Percentiles rank a stretch among this genome's conserved stretches.
Evolutionary conservation across 768 basidiomycete species (phyloP).

Genomic region (Trametes cinnabarina): DNA sequence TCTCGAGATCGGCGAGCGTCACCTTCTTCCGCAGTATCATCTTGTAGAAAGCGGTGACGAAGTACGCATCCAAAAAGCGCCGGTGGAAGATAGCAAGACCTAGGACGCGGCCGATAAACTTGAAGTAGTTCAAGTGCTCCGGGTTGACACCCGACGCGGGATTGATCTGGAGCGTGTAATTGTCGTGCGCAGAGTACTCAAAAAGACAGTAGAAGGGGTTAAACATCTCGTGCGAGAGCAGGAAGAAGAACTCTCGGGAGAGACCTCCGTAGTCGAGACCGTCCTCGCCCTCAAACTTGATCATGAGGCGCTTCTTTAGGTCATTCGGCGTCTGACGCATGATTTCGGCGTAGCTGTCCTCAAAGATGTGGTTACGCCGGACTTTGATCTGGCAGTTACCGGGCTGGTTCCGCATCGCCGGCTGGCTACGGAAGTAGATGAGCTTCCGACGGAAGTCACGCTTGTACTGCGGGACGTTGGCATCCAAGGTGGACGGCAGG

Average conservation of each 20-base stretch:
- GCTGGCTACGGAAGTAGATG: constrained; percentile 99
- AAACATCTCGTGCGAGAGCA: constrained; percentile 99
- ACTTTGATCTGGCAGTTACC: constrained; percentile 99
- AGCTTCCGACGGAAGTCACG: constrained; percentile 99
- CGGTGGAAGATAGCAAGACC: constrained; percentile 98
- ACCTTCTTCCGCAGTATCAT: constrained; percentile 99
- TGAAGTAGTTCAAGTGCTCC: constrained; percentile 99
- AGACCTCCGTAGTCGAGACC: constrained; percentile 98
- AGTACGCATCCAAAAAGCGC: constrained; percentile 98
- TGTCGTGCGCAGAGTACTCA: constrained; percentile 99
- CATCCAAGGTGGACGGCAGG: constrained; percentile 89
- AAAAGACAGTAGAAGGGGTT: constrained; percentile 99
- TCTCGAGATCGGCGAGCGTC: constrained; percentile 88
- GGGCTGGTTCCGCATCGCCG: constrained; percentile 95
- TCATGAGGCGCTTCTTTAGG: constrained; percentile 98
- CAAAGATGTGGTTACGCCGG: constrained; percentile 96
- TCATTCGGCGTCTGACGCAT: constrained; percentile 99
- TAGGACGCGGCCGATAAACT: constrained; percentile 95
- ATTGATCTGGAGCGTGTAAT: constrained; percentile 99
- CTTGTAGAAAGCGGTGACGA: constrained; percentile 99
- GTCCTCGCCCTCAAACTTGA: constrained; percentile 99
- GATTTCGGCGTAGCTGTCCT: constrained; percentile 99
- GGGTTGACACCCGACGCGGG: constrained; percentile 98
- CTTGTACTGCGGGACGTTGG: constrained; percentile 99
- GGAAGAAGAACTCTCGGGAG: constrained; percentile 99